Conservation (phyloP, 805 yeast genomes). For the Tetrapisispora arboricola region DNA sequence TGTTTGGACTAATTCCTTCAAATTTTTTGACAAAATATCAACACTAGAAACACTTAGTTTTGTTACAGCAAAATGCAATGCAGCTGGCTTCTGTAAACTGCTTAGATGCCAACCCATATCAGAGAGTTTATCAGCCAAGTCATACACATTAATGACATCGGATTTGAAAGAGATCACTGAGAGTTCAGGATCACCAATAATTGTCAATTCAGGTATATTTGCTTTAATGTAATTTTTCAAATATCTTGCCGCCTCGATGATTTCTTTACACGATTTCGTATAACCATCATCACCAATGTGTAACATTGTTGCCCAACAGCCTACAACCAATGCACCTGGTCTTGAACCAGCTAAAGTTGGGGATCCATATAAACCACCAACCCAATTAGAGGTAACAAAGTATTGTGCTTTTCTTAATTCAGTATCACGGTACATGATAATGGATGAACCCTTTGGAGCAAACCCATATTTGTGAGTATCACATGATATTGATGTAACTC, state of each 20-base stretch:
- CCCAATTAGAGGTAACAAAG: constrained; percentile 75
- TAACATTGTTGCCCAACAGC: constrained; percentile 93
- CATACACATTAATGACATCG: constrained; percentile 55
- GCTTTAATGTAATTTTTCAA: constrained; percentile 40
- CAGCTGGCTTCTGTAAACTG: constrained; percentile 81
- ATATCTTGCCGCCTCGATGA: constrained; percentile 53
- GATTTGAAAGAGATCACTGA: constrained; percentile 78
- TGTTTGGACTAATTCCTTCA: constrained; percentile 37
- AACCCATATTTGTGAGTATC: constrained; percentile 99
- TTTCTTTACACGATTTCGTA: constrained; percentile 50
- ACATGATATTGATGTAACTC: constrained; percentile 97
- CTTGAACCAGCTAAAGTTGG: constrained; percentile 95
- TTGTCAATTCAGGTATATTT: constrained; percentile 46
- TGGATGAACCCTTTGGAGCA: constrained; percentile 94
- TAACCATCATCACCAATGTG: constrained; percentile 82
- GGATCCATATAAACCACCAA: constrained; percentile 92
- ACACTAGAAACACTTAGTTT: constrained; percentile 52
- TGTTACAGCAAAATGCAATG: constrained; percentile 85
- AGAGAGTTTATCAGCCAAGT: constrained; percentile 59
- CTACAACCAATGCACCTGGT: constrained; percentile 96
- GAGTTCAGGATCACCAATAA: constrained; percentile 77
- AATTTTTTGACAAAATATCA: constrained; percentile 46
- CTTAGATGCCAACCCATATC: constrained; percentile 71
- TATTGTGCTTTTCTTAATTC: constrained; percentile 72
- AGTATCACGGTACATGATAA: constrained; percentile 74